Base-by-base conservation (phyloP, 2,329 filamentous ascomycete species). In the Venturia carpophila region DNA sequence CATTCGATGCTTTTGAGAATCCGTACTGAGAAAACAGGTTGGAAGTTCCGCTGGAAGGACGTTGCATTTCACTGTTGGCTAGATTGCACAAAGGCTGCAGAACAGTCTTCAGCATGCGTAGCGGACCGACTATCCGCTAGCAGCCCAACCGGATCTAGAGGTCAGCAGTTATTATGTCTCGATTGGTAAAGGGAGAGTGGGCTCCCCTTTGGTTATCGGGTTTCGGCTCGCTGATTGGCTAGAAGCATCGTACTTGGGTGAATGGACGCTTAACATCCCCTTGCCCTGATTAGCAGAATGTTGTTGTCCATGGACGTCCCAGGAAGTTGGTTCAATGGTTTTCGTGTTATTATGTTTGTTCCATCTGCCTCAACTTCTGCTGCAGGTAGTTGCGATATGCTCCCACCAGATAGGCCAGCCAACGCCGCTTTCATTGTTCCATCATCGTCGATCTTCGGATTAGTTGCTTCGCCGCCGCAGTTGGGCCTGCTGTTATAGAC, bases 351-450 rank as follows among this genome's bases (percentile, higher is more conserved):
- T 55, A 24, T 34, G 3, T 3, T 58, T 58, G 52, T 34, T 37
- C 52, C 30, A n/a, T 10, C 19, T 58, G 15, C 30, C 30, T 58
- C 27, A 37, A 37, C 2, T 4, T 37, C 19, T 21, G 52, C 27
- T 21, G 15, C 19, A 37, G 52, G 1, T n/a, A 3, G 34, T 58
- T 58, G 30, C 30, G 37, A 37, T n/a, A 37, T 27, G 11, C 47
- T 58, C 30, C 17, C 17, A 6, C 5, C 30, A 58, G 30, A 27
- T 34, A 58, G 30, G 19, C 37, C 24, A n/a, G n/a, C 52, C 27
- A 58, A 58, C 52, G 19, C 52, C 17, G 52, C 19, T 37, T 58
- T 37, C 30, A 37, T 58, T 58, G 30, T 58, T 34, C 52, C 30
- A 19, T 34, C 27, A 58, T n/a, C 15, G 52, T 58, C 30, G 15